A percentile compares a stretch with the other conserved stretches of the same genome.
phyloP scores from a whole-genome alignment of 2,329 filamentous ascomycete genomes.

The Cladosporium halotolerans region DNA sequence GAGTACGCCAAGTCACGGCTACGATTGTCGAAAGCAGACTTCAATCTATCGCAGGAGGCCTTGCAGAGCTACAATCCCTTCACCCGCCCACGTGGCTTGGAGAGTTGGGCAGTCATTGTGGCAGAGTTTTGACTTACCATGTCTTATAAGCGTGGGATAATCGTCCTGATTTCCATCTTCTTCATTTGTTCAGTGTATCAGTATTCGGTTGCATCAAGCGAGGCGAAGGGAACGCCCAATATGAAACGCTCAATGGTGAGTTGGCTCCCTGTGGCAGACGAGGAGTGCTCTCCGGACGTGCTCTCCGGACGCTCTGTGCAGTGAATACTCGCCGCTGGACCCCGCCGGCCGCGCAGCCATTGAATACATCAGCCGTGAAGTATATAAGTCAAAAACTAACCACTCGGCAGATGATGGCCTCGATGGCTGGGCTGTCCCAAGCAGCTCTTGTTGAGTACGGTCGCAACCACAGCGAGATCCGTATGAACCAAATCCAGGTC shows the following conservation, averaged over 20 bases:
- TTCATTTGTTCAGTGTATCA: background rate
- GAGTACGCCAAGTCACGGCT: background rate
- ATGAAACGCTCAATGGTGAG: conserved; percentile 7
- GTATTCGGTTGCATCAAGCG: background rate
- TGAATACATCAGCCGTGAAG: background rate
- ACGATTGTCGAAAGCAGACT: background rate
- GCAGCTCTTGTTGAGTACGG: background rate
- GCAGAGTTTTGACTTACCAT: background rate
- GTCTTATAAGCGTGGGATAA: background rate
- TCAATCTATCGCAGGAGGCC: background rate
- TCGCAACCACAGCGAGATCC: conserved; percentile 25
- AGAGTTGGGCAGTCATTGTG: background rate
- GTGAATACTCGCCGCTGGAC: too few relatives aligned
- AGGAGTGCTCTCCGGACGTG: too few relatives aligned
- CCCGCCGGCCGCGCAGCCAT: too few relatives aligned
- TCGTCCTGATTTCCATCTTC: background rate
- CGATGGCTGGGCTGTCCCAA: background rate
- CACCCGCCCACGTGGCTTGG: conserved; percentile 1
- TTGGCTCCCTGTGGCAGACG: too few relatives aligned
- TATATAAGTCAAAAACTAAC: background rate
- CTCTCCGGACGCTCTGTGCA: too few relatives aligned
- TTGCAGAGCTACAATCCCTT: background rate
- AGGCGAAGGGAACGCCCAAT: background rate
- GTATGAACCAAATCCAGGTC: conserved; percentile 49
- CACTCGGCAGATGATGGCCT: background rate